Evolutionary conservation across 805 yeast genomes (phyloP), one percentile per base, ranked within the genome.

Genomic region (Candida khao-thaluensis): DNA sequence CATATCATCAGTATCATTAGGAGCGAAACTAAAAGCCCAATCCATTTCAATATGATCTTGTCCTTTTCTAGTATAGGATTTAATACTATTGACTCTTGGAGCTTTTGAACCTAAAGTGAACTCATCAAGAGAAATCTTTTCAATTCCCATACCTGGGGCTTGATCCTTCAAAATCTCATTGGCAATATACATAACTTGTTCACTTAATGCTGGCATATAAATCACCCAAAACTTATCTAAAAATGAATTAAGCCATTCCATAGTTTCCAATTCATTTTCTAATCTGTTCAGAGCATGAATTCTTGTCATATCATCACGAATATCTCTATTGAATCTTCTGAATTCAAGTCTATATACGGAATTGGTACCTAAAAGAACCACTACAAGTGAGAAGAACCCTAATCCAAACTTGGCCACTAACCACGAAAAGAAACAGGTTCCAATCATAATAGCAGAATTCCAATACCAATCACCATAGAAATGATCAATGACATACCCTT

Each of bases 111-210:
- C 95, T 43, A 85, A 60, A 2, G 90, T 85, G 56, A 85, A 85
- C 57, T 85, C 85, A 45, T 85, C 89, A 50, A 85, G 64, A 5
- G 84, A 69, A 36, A 85, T 57, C 5, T 80, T 82, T 42, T 84
- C 90, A 53, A 85, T 84, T 57, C 93, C 93, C 52, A 78, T 81
- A 18, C 95, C 95, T 10, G 95, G 91, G 4, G 84, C 87, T 45
- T 79, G 77, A 53, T 78, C 89, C 33, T 79, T 77, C 54, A 85
- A 62, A 12, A 74, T 69, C 17, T 77, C 81, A 51, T 83, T 84
- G n/a, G 87, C 84, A 52, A 74, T 76, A 35, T 73, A 75, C 59
- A 79, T 71, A 17, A 85, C 95, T 62, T 78, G 80, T 49, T 83
- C 87, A 5, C 89, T 81, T 36, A 85, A 66, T 1, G 85, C 88